Evolutionary conservation across 257 asterid species (phyloP).

Genomic region (Gentiana straminea): DNA sequence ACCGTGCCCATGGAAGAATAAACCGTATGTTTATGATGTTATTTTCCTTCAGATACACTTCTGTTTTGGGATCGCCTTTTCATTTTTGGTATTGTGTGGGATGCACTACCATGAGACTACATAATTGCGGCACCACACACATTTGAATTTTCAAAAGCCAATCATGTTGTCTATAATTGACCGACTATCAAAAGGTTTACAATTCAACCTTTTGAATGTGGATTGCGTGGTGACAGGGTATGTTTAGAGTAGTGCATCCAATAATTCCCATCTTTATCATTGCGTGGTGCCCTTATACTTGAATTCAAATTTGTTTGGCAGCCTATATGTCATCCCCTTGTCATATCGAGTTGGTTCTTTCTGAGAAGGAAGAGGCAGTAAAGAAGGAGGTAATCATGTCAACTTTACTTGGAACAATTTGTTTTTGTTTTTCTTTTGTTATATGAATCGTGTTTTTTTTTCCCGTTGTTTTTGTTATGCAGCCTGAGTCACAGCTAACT

Average conservation of each 20-base stretch:
- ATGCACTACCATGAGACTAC: too few species aligned
- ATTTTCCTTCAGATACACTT: neutral
- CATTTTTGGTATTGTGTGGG: too few species aligned
- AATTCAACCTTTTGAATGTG: too few species aligned
- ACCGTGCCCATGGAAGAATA: slow-evolving; percentile 79
- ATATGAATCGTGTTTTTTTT: neutral
- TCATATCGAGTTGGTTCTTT: slow-evolving; percentile 72
- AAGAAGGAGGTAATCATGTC: slow-evolving; percentile 50
- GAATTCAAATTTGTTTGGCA: slow-evolving; percentile 5
- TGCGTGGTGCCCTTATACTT: too few species aligned
- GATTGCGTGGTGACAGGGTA: too few species aligned
- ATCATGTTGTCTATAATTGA: too few species aligned
- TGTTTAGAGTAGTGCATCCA: too few species aligned
- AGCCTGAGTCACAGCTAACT: slow-evolving; percentile 56
- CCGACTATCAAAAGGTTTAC: too few species aligned
- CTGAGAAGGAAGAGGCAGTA: slow-evolving; percentile 66
- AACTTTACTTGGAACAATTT: neutral
- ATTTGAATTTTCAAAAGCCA: too few species aligned
- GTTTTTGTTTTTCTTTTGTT: neutral
- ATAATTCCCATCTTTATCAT: too few species aligned
- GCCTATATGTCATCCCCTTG: slow-evolving; percentile 93
- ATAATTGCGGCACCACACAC: too few species aligned
- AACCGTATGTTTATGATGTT: slow-evolving; percentile 29
- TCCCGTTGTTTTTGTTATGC: slow-evolving; percentile 12
- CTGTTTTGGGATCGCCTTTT: neutral